phyloP scores from a whole-genome alignment of 2,329 filamentous ascomycete species.

The Monosporascus cannonballus region DNA sequence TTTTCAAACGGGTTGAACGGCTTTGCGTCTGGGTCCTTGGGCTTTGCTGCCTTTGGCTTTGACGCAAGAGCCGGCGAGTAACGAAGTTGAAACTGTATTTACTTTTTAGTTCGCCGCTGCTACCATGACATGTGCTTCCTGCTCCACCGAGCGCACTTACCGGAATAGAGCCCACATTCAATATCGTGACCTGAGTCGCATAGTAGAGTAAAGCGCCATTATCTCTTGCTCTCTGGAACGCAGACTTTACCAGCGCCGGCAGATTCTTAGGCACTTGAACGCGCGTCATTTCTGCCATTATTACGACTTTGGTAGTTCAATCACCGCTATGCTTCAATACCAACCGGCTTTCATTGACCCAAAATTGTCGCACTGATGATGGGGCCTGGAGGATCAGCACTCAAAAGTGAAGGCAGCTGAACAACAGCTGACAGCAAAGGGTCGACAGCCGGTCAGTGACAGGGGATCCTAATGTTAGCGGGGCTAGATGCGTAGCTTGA shows the following conservation, averaged over 20 bases:
- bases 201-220: background rate
- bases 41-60: constrained; percentile 52
- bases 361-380: too few species aligned
- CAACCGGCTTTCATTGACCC: too few species aligned
- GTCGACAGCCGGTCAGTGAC: too few species aligned
- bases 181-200: background rate
- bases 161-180: constrained; percentile 24
- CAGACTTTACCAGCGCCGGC: background rate
- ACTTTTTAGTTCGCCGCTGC: background rate
- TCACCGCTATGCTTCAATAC: too few species aligned
- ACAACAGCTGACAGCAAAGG: too few species aligned
- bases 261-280: background rate
- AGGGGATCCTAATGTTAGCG: too few species aligned
- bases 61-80: constrained; percentile 63
- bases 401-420: too few species aligned
- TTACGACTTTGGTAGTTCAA: background rate
- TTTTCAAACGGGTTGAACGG: constrained; percentile 60
- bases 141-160: constrained; percentile 26
- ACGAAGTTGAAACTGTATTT: constrained; percentile 61
- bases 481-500: too few species aligned
- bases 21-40: constrained; percentile 29
- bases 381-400: too few species aligned
- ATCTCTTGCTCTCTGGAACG: background rate
- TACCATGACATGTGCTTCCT: background rate
- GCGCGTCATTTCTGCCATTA: background rate